A percentile compares a stretch with the other conserved stretches of the same genome.
Evolutionary conservation across 495 filamentous ascomycete species (phyloP).

Genomic region (Aspergillus coremiiformis): DNA sequence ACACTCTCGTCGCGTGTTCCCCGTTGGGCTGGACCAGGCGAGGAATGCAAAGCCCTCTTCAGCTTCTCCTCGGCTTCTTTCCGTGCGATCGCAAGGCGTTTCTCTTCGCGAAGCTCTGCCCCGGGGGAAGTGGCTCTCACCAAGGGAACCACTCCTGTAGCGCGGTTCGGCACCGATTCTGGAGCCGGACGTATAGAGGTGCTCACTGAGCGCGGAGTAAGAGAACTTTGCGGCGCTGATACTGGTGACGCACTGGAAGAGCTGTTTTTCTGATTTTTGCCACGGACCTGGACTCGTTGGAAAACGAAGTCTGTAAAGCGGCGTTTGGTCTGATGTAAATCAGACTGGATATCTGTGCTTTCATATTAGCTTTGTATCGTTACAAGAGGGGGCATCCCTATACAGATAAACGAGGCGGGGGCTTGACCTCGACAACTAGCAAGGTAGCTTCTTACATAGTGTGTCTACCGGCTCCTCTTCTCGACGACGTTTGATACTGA

Average conservation of each 20-base stretch:
- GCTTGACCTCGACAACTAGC: constrained; percentile 8
- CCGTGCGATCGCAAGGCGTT: constrained; percentile 23
- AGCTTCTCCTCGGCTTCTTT: constrained; percentile 29
- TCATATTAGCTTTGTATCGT: constrained; percentile 2
- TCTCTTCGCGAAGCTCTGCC: constrained; percentile 37
- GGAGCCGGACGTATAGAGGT: constrained; percentile 21
- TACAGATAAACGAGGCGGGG: background rate
- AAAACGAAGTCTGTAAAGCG: constrained; percentile 46
- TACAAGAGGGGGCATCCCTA: background rate
- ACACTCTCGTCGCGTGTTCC: background rate
- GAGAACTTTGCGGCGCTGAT: constrained; percentile 19
- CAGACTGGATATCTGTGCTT: constrained; percentile 38
- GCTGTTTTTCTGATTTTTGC: constrained; percentile 10
- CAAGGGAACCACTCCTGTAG: constrained; percentile 23
- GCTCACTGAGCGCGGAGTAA: constrained; percentile 38
- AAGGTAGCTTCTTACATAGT: constrained; percentile 39
- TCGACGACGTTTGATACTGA: constrained; percentile 50
- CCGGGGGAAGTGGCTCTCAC: constrained; percentile 41
- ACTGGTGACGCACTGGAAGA: constrained; percentile 13
- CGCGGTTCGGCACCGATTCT: constrained; percentile 3
- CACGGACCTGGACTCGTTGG: constrained; percentile 30
- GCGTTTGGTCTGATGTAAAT: constrained; percentile 41
- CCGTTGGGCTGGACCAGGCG: constrained; percentile 3
- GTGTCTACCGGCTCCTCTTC: constrained; percentile 51
- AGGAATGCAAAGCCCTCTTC: constrained; percentile 20